These are phyloP conservation scores for Oryza punctata DNA, from an alignment of 176 grass and related monocot genomes.

Conservation along the genomic window DNA sequence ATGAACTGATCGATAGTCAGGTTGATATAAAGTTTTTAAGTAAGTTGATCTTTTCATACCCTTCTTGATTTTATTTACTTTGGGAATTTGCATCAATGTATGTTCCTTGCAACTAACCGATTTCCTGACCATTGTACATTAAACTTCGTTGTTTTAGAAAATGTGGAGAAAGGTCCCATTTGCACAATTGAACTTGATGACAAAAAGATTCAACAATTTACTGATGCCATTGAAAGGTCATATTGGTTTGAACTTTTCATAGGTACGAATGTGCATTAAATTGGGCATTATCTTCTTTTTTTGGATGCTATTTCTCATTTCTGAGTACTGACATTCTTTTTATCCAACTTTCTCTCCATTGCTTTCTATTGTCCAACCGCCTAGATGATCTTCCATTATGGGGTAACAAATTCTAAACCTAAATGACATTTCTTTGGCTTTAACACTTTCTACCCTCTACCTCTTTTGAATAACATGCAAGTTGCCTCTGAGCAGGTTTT, in stretches of 20 bases:
- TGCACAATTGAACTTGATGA: slow-evolving; percentile 86
- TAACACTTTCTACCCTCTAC: slow-evolving; percentile 18
- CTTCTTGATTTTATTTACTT: slow-evolving; percentile 36
- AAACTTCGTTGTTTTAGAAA: slow-evolving; percentile 49
- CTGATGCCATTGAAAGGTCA: slow-evolving; percentile 83
- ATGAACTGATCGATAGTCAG: slow-evolving; percentile 98
- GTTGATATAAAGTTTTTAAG: slow-evolving; percentile 91
- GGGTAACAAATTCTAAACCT: slow-evolving; percentile 62
- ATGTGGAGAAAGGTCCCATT: slow-evolving; percentile 74
- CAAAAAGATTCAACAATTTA: slow-evolving; percentile 82
- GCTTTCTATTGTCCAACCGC: slow-evolving; percentile 26
- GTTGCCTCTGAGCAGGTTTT: slow-evolving; percentile 63
- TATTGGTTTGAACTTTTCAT: slow-evolving; percentile 99
- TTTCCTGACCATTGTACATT: slow-evolving; percentile 2
- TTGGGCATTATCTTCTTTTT: slow-evolving; percentile 24
- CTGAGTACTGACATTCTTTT: slow-evolving; percentile 49
- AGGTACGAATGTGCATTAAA: slow-evolving; percentile 58
- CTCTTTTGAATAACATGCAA: slow-evolving; percentile 39
- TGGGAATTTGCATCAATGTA: slow-evolving; percentile 13
- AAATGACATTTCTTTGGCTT: slow-evolving; percentile 11
- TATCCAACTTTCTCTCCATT: slow-evolving; percentile 16
- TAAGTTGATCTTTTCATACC: slow-evolving; percentile 52
- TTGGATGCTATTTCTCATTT: slow-evolving; percentile 23
- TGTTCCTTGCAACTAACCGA: slow-evolving; percentile 10
- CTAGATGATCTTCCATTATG: slow-evolving; percentile 96